These are phyloP conservation scores for Ogataea methylovora DNA, from an alignment of 805 yeast genomes.

Conservation along the genomic window DNA sequence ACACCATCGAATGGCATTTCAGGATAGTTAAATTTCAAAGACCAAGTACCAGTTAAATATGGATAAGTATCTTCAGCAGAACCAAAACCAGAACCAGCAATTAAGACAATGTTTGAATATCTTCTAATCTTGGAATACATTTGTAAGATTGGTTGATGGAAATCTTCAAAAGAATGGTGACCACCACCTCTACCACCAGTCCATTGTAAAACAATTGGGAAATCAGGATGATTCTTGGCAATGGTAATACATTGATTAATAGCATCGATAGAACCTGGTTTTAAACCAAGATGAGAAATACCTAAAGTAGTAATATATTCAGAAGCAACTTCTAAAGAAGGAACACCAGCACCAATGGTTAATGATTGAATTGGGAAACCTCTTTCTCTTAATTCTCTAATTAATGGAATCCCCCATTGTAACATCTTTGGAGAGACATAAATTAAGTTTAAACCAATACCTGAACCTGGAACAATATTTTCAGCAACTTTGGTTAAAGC, in stretches of 20 bases:
- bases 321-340: constrained; percentile 92
- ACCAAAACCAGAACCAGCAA: constrained; percentile 99
- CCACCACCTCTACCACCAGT: constrained; percentile 99
- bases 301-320: constrained; percentile 93
- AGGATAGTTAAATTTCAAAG: constrained; percentile 79
- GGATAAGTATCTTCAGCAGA: constrained; percentile 96
- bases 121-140: constrained; percentile 94
- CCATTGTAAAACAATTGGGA: constrained; percentile 99
- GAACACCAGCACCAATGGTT: constrained; percentile 99
- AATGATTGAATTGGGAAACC: constrained; percentile 96
- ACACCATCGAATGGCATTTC: constrained; percentile 99
- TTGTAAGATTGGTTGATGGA: constrained; percentile 95
- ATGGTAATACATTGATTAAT: constrained; percentile 79
- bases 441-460: constrained; percentile 86
- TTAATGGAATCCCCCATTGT: constrained; percentile 98
- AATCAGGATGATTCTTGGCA: constrained; percentile 90
- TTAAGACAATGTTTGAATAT: constrained; percentile 77
- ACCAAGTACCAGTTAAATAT: constrained; percentile 96
- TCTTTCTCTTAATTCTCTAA: constrained; percentile 76
- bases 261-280: constrained; percentile 96
- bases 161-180: constrained; percentile 98
- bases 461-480: constrained; percentile 73
- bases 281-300: constrained; percentile 87
- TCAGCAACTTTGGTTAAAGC: constrained; percentile 73
- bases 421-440: constrained; percentile 96